These are phyloP conservation scores for Corynascus novoguineensis DNA, from an alignment of 495 filamentous ascomycete species.

Conservation along the genomic window DNA sequence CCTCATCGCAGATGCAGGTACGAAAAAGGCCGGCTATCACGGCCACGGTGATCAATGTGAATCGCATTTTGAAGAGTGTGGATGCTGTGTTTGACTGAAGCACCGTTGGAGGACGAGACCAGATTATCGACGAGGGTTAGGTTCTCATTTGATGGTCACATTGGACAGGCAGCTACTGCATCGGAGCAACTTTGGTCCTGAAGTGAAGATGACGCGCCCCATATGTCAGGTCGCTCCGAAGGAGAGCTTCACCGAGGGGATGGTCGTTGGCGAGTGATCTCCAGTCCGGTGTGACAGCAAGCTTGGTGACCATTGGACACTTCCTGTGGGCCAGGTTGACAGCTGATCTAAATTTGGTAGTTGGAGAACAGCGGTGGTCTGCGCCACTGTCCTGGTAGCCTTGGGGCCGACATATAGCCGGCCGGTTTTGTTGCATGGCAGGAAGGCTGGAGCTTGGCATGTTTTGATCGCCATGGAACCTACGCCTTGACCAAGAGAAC, in stretches of 20 bases:
- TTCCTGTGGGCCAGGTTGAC: not conserved
- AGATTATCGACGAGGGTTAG: not conserved
- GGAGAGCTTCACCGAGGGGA: not conserved
- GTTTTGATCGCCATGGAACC: not conserved
- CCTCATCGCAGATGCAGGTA: not conserved
- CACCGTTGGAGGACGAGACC: not conserved
- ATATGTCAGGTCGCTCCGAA: not conserved
- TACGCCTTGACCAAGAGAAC: not conserved
- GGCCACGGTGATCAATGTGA: not conserved
- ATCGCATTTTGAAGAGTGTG: not conserved
- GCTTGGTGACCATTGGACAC: not conserved
- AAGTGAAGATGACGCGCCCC: no score
- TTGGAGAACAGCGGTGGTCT: not conserved
- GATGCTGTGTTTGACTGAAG: not conserved
- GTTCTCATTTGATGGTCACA: not conserved
- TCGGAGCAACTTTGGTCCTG: not conserved
- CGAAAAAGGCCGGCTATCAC: not conserved
- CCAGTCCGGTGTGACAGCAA: not conserved
- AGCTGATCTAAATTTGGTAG: not conserved
- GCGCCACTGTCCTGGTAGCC: not conserved
- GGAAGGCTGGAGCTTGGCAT: not conserved
- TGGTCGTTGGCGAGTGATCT: not conserved
- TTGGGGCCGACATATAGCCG: not conserved
- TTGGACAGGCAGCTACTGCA: not conserved
- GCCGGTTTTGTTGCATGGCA: not conserved